Base-by-base conservation (phyloP, 2,329 filamentous ascomycete genomes). In the Hypoxylon sp. region DNA sequence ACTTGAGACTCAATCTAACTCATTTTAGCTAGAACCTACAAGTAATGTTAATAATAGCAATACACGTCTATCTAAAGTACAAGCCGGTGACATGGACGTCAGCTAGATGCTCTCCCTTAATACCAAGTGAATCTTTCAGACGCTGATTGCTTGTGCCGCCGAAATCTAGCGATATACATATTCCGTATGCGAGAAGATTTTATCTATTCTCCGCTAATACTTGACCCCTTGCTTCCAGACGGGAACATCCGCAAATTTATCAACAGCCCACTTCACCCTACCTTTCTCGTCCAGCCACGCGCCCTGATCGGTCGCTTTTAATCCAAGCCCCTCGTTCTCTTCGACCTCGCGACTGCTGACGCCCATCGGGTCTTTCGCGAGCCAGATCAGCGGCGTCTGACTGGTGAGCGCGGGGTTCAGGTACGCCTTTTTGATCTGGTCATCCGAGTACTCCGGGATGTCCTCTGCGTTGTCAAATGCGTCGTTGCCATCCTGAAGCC, bases 251-350 rank as follows among this genome's bases (percentile, higher is more conserved):
- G 60, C 51, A 43, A 74, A 69, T 3, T 74, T 63, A 0, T 66
- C n/a, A 4, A 62, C 56, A 8, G 61, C 68, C 71, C 69, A 74
- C 19, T 59, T 60, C 0, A 75, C 65, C 13, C 60, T 68, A 3
- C 70, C 67, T 39, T 89, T 89, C 71, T 89, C 87, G 70, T 90
- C 82, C 20, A 91, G 76, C 74, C 74, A 76, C 50, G 79, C 83
- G 3, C 88, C 87, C 24, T 86, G 87, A 63, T 91, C 88, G 65
- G 90, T 89, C 0, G 87, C 89, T 71, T 89, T 89, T 2, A 86
- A 80, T 32, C 89, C 88, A 44, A 87, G 80, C 64, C 83, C 82
- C 50, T 80, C 79, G 1, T 84, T 88, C 68, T 90, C 87, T 34
- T 76, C 74, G 53, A 89, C 79, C 72, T 91, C 89, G 70, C 89